Evolutionary conservation across 1,284 basidiomycete species (phyloP), one percentile per base, ranked within the genome.

Genomic region (Puccinia triticina): DNA sequence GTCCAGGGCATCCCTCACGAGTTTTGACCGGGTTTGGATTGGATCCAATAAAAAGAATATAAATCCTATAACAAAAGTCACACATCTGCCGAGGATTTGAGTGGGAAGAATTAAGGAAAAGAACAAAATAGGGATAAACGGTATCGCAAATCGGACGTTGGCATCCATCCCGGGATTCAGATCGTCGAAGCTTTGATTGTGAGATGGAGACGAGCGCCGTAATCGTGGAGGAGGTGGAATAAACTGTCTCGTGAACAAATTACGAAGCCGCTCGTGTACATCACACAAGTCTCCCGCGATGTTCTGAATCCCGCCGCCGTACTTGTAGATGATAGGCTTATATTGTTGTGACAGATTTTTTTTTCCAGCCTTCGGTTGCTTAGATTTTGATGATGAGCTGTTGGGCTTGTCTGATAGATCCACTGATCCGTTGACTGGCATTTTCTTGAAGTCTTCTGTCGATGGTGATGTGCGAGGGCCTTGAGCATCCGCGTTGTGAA

Each of bases 271-370:
- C 59, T 82, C 79, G 37, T 82, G 79, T 23, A 59, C 34, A 55
- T 82, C 79, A 29, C 66, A 73, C 21, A 82, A 18, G 26, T 50
- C 79, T 18, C 67, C 79, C 14, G 79, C 79, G 34, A 82, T 66
- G n/a, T 53, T 46, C 53, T 82, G 78, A n/a, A 82, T 71, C 4
- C 71, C 71, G 10, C 79, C 79, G 48, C 71, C 79, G 48, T 82
- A 82, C n/a, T 82, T 82, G 32, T 75, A 50, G 43, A 82, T 59
- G 16, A 61, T n/a, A 1, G 79, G 69, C 50, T 72, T 73, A 74
- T 82, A 82, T 75, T 74, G 79, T 16, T 50, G 50, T 26, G 26
- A 53, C 26, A 71, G 67, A 72, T 46, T 67, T 32, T 40, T 67
- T 57, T 72, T 72, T 23, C 14, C 55, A 55, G 34, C n/a, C 40